Evolutionary conservation across 257 asterid genomes (phyloP).

Genomic region (Handroanthus guayacan): DNA sequence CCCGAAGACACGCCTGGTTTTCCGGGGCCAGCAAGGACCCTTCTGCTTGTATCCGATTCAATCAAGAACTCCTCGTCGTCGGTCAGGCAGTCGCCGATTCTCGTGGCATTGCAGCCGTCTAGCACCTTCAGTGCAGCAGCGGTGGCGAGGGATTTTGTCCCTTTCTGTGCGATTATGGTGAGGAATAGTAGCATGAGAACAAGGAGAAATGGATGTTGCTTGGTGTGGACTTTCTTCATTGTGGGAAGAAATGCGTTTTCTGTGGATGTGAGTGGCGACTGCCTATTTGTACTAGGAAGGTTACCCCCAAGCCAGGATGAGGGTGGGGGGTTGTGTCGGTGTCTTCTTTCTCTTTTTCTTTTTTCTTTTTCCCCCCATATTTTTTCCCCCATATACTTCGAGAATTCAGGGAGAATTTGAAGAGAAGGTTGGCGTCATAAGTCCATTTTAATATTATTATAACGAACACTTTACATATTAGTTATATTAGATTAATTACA

Average conservation of each 20-base stretch:
- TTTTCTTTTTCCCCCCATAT: too few species aligned
- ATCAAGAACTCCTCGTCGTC: not conserved
- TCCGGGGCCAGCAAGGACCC: not conserved
- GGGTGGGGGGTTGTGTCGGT: too few species aligned
- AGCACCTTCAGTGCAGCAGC: not conserved
- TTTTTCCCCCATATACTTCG: too few species aligned
- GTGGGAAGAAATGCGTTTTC: not conserved
- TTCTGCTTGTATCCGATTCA: not conserved
- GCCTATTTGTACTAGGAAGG: too few species aligned
- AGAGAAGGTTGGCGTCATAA: too few species aligned
- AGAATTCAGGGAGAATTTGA: too few species aligned
- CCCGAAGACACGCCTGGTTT: rapidly evolving
- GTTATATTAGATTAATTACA: too few species aligned
- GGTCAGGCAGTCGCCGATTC: not conserved
- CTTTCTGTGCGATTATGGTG: not conserved
- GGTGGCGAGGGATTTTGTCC: not conserved
- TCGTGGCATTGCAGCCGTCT: not conserved
- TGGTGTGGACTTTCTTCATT: not conserved
- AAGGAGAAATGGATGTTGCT: not conserved
- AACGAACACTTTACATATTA: too few species aligned
- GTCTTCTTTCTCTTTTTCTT: too few species aligned
- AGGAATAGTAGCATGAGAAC: not conserved
- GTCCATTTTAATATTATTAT: too few species aligned
- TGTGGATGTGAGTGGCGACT: too few species aligned
- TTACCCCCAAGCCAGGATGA: too few species aligned